These are phyloP conservation scores for Talaromyces sp. DNA, from an alignment of 2,329 filamentous ascomycete genomes.

Conservation along the genomic window DNA sequence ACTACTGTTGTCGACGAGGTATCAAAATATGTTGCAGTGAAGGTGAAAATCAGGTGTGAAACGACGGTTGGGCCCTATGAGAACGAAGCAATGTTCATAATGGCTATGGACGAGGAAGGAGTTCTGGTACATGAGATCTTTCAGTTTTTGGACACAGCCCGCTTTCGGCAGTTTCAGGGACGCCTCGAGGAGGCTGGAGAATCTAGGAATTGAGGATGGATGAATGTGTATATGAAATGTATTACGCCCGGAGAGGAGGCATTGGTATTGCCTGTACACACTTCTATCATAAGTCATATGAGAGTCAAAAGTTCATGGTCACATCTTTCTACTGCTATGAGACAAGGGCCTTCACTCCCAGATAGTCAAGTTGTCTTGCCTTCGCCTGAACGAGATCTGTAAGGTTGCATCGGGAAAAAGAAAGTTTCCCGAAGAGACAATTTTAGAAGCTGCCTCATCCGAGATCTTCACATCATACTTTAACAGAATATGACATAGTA, in stretches of 20 bases:
- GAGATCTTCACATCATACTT: conserved; percentile 25
- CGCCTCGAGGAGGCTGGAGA: not conserved
- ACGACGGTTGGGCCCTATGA: not conserved
- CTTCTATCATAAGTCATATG: not conserved
- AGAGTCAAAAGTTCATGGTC: too few relatives aligned
- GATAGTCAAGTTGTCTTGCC: not conserved
- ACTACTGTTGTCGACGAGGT: not conserved
- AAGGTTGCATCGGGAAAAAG: not conserved
- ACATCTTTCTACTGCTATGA: not conserved
- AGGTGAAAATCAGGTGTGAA: not conserved
- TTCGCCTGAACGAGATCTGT: not conserved
- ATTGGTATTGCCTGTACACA: not conserved
- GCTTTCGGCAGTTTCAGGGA: not conserved
- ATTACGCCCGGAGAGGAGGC: not conserved
- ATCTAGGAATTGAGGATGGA: not conserved
- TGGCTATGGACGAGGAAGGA: not conserved
- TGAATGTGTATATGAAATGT: not conserved
- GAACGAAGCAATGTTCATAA: not conserved
- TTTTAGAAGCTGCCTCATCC: conserved; percentile 15
- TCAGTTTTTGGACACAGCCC: not conserved
- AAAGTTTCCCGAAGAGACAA: not conserved
- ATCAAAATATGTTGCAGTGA: not conserved
- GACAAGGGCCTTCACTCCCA: not conserved
- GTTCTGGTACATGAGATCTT: not conserved
- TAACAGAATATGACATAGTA: conserved; percentile 27